Conservation (phyloP, 2,329 filamentous ascomycete species). For the Neurospora sp. region DNA sequence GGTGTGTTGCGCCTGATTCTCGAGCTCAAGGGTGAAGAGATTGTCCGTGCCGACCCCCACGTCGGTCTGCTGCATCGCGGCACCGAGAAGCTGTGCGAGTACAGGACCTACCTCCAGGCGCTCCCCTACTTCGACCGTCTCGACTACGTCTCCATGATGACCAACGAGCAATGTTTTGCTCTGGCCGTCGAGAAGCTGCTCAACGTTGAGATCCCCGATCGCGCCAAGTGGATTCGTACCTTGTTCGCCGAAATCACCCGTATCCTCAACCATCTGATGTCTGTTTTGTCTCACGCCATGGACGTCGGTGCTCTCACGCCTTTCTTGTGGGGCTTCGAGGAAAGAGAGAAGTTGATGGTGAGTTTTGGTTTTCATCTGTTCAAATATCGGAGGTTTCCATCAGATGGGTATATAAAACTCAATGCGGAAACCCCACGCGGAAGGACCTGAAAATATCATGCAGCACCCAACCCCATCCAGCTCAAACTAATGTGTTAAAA, state of each 20-base stretch:
- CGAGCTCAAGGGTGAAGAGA: conserved; percentile 95
- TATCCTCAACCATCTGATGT: conserved; percentile 96
- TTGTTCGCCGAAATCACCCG: conserved; percentile 93
- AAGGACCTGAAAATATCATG: background rate
- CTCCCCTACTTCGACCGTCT: conserved; percentile 97
- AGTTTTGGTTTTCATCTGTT: conserved; percentile 21
- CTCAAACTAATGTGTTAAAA: background rate
- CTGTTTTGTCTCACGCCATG: conserved; percentile 93
- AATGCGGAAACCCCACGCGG: background rate
- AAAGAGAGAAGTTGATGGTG: conserved; percentile 99
- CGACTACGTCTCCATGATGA: conserved; percentile 99
- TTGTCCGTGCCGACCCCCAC: conserved; percentile 91
- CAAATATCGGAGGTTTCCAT: conserved; percentile 4
- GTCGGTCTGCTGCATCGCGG: conserved; percentile 93
- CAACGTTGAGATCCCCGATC: conserved; percentile 89
- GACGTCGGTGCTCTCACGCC: conserved; percentile 96
- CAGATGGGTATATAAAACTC: background rate
- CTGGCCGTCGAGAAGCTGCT: conserved; percentile 95
- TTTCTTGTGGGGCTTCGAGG: conserved; percentile 99
- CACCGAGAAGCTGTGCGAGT: conserved; percentile 99
- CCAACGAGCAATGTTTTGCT: conserved; percentile 96
- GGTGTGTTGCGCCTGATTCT: conserved; percentile 96
- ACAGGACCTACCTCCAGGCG: conserved; percentile 98
- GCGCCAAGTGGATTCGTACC: conserved; percentile 95
- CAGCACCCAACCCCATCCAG: background rate